Percentiles rank a stretch among this genome's conserved stretches.
phyloP scores from a whole-genome alignment of 2,329 filamentous ascomycete species.

The Penicillium sp. region DNA sequence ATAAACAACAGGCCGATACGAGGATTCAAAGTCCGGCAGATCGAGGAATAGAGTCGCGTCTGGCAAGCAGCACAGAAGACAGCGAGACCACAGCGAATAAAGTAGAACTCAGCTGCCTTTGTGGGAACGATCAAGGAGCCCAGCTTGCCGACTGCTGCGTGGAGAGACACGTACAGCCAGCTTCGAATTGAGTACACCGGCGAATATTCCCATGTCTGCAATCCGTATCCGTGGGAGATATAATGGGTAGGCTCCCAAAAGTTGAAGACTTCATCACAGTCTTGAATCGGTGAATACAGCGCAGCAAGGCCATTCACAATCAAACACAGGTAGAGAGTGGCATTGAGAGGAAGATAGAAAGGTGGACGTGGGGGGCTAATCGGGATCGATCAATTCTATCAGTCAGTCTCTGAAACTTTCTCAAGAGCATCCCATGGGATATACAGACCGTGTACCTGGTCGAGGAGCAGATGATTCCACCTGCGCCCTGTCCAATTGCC shows the following conservation, averaged over 20 bases:
- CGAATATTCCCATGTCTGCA: slow-evolving; percentile 98
- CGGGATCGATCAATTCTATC: slow-evolving; percentile 9
- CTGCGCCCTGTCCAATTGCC: slow-evolving; percentile 2
- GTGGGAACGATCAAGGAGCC: slow-evolving; percentile 50
- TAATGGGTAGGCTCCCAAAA: slow-evolving; percentile 99
- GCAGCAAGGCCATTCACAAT: slow-evolving; percentile 69
- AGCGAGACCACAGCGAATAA: slow-evolving; percentile 69
- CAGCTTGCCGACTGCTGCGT: slow-evolving; percentile 65
- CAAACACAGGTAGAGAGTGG: slow-evolving; percentile 75
- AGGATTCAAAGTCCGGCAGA: slow-evolving; percentile 70
- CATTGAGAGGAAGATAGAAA: slow-evolving; percentile 64
- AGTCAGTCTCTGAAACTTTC: slow-evolving; percentile 7
- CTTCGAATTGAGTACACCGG: slow-evolving; percentile 91
- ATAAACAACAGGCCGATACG: slow-evolving; percentile 82
- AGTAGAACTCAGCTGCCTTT: slow-evolving; percentile 71
- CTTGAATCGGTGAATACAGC: slow-evolving; percentile 81
- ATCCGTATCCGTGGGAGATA: slow-evolving; percentile 80
- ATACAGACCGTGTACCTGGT: slow-evolving; percentile 24
- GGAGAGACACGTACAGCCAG: slow-evolving; percentile 82
- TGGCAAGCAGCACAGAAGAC: slow-evolving; percentile 74
- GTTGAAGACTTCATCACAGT: slow-evolving; percentile 98
- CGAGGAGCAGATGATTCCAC: slow-evolving; percentile 14
- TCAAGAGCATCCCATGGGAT: background rate
- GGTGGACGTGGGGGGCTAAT: slow-evolving; percentile 33
- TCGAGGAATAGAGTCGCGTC: slow-evolving; percentile 70